A percentile compares a stretch with the other conserved stretches of the same genome.
These are phyloP conservation scores for Globisporangium barbulae DNA, from an alignment of 352 stramenopile species.

Conservation along the genomic window DNA sequence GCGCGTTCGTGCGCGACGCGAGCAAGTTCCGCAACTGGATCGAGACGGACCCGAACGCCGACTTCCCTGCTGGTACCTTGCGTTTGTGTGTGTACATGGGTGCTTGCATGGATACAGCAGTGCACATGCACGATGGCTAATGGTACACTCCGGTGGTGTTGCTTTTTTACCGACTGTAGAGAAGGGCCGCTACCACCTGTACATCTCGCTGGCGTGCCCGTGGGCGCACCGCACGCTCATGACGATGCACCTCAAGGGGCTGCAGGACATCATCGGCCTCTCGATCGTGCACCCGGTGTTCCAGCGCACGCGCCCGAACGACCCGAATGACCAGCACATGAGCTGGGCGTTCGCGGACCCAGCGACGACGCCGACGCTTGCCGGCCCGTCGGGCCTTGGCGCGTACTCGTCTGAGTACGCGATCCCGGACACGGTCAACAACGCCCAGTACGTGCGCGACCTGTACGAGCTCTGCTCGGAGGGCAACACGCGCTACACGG, in stretches of 20 bases:
- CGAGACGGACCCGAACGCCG: slow-evolving; percentile 45
- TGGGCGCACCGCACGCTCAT: slow-evolving; percentile 80
- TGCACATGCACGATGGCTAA: not conserved
- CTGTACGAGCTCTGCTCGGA: slow-evolving; percentile 80
- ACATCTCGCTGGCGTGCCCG: slow-evolving; percentile 95
- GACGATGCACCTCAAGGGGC: slow-evolving; percentile 91
- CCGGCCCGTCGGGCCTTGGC: slow-evolving; percentile 57
- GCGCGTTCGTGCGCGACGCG: slow-evolving; percentile 64
- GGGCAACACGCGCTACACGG: slow-evolving; percentile 82
- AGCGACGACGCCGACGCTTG: slow-evolving; percentile 50
- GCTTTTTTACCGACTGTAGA: slow-evolving; percentile 16
- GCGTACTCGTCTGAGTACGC: slow-evolving; percentile 68
- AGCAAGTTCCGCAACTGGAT: slow-evolving; percentile 85
- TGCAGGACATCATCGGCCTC: slow-evolving; percentile 93
- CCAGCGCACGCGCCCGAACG: slow-evolving; percentile 68
- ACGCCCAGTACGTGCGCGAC: slow-evolving; percentile 60
- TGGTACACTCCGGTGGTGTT: not conserved
- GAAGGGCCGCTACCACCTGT: slow-evolving; percentile 90
- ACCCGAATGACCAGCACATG: slow-evolving; percentile 68
- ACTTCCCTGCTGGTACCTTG: slow-evolving; percentile 47
- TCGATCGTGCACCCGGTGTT: slow-evolving; percentile 90
- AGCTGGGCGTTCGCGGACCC: slow-evolving; percentile 83
- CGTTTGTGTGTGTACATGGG: not conserved
- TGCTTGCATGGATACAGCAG: not conserved
- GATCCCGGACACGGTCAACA: slow-evolving; percentile 66